Base-by-base conservation (phyloP, 169 alveolate species). In the Eimeria sp. region DNA sequence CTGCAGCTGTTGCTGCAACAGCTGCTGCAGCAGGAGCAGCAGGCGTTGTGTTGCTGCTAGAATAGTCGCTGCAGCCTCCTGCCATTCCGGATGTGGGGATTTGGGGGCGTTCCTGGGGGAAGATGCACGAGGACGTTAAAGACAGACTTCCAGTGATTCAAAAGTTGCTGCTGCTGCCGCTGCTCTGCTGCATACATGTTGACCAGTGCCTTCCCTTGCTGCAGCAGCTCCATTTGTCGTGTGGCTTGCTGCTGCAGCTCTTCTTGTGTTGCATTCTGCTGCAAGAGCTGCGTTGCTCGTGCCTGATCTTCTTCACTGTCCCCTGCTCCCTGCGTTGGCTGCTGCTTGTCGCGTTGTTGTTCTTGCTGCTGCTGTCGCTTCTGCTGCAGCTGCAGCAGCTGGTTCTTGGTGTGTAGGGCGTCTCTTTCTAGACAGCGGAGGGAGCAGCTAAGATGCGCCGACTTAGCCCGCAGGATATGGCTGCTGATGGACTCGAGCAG, bases 171-270 rank as follows among this genome's bases (percentile, higher is more conserved):
- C 89, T 80, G 89, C 89, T 80, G 89, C 89, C 25, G 70, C 45
- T 80, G 67, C 43, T 80, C 89, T 47, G 70, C 89, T 45, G 58
- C 49, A 43, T 80, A 80, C 70, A 80, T 43, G 10, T 80, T 45
- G 40, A 80, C 49, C 67, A 80, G 49, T 20, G 89, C 67, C 43
- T 47, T 80, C 40, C 89, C 89, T 34, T 45, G 89, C 89, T 80
- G 89, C 89, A 80, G 89, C 89, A 80, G 76, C 76, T 84, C 78
- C 92, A 25, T 70, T 76, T 54, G 92, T 47, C 54, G 10, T 13
- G 25, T n/a, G 2, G 92, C 92, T 20, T 84, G 92, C 92, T 84
- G 92, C 92, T 84, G 92, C 78, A 84, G 51, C 76, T 84, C 58
- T 54, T 58, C 78, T 57, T 80, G 43, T 20, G 20, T 65, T 27